These are phyloP conservation scores for Neurospora pannonica DNA, from an alignment of 495 filamentous ascomycete genomes.

Conservation along the genomic window DNA sequence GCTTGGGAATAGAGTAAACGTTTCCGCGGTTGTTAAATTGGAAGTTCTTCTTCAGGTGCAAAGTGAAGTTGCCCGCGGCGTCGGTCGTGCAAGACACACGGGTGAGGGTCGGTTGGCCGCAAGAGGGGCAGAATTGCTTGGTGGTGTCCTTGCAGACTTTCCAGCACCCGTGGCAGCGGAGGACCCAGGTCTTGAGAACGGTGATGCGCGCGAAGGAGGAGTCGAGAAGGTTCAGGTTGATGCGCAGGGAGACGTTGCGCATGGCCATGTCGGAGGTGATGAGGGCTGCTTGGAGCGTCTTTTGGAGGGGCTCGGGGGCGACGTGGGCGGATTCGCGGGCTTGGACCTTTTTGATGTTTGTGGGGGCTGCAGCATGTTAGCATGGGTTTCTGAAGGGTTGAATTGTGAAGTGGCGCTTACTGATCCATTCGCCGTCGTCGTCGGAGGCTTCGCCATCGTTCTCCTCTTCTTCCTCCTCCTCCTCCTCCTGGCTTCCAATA, in stretches of 20 bases:
- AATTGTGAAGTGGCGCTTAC: too few relatives aligned
- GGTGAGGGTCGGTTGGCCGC: slow-evolving; percentile 78
- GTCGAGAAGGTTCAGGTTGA: slow-evolving; percentile 88
- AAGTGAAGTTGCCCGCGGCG: slow-evolving; percentile 64
- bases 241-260: slow-evolving; percentile 89
- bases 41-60: slow-evolving; percentile 91
- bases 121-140: slow-evolving; percentile 89
- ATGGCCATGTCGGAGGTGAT: slow-evolving; percentile 94
- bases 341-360: slow-evolving; percentile 80
- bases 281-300: slow-evolving; percentile 69
- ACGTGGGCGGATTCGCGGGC: slow-evolving; percentile 47
- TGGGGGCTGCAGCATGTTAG: slow-evolving; percentile 41
- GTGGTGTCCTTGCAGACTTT: slow-evolving; percentile 70
- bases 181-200: slow-evolving; percentile 73
- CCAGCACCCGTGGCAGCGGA: slow-evolving; percentile 95
- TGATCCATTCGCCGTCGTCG: slow-evolving; percentile 62
- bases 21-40: slow-evolving; percentile 93
- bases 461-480: slow-evolving; percentile 39
- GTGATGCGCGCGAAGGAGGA: slow-evolving; percentile 64
- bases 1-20: slow-evolving; percentile 83
- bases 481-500: slow-evolving; percentile 1
- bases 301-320: slow-evolving; percentile 39
- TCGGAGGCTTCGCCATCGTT: slow-evolving; percentile 17
- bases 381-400: too few relatives aligned
- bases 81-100: slow-evolving; percentile 81